A percentile compares a stretch with the other conserved stretches of the same genome.
Conservation (phyloP, 768 basidiomycete genomes). For the Termitomyces sp. region DNA sequence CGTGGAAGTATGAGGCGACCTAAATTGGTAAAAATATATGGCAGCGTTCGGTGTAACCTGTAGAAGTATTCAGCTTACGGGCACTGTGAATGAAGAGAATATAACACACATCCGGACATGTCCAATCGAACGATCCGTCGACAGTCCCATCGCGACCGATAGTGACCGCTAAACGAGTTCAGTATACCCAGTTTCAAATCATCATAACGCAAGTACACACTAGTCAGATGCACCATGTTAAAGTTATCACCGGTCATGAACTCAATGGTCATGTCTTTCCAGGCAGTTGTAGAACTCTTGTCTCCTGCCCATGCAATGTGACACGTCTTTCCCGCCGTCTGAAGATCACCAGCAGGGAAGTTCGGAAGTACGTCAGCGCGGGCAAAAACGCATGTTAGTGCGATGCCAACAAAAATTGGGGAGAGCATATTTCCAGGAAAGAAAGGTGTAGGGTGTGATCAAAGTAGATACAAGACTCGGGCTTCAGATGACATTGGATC, state of each 20-base stretch:
- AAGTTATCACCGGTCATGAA: slow-evolving; percentile 77
- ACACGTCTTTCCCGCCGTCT: slow-evolving; percentile 52
- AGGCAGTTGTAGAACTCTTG: slow-evolving; percentile 40
- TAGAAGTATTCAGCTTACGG: background rate
- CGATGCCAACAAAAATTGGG: background rate
- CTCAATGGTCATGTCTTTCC: slow-evolving; percentile 69
- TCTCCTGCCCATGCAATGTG: slow-evolving; percentile 59
- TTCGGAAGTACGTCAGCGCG: slow-evolving; percentile 54
- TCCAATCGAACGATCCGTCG: slow-evolving; percentile 40
- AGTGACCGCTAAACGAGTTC: slow-evolving; percentile 46
- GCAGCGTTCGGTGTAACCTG: slow-evolving; percentile 58
- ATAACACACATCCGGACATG: slow-evolving; percentile 51
- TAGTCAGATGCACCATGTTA: slow-evolving; percentile 59
- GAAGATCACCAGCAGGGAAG: slow-evolving; percentile 53
- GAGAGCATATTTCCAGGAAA: background rate
- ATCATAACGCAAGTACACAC: slow-evolving; percentile 31
- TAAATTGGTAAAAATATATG: slow-evolving; percentile 82
- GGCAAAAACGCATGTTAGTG: slow-evolving; percentile 25
- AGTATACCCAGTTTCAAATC: background rate
- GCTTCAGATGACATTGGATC: background rate
- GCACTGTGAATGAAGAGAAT: background rate
- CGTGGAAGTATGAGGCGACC: slow-evolving; percentile 31
- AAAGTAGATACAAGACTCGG: background rate
- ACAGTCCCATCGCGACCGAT: slow-evolving; percentile 55
- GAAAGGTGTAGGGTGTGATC: background rate